Evolutionary conservation across 805 yeast genomes (phyloP).

Genomic region (Schizosaccharomyces lindneri): DNA sequence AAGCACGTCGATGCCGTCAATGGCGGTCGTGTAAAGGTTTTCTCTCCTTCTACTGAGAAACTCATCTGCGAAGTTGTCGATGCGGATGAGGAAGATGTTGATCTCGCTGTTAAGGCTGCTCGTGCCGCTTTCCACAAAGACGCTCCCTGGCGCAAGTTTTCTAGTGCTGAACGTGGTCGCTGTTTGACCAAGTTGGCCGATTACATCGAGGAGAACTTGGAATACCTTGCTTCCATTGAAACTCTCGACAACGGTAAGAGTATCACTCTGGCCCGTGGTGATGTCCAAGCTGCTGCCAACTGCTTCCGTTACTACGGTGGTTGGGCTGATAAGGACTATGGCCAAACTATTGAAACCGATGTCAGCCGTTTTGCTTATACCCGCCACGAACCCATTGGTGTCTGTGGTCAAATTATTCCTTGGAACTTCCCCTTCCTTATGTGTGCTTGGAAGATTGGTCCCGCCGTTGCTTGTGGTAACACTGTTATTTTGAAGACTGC

Average conservation of each 20-base stretch:
- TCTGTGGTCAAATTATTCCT: slow-evolving; percentile 86
- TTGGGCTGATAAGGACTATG: slow-evolving; percentile 69
- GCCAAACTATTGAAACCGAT: slow-evolving; percentile 55
- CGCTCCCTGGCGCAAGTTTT: slow-evolving; percentile 38
- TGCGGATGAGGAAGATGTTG: slow-evolving; percentile 58
- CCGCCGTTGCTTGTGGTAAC: slow-evolving; percentile 80
- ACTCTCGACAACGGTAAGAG: slow-evolving; percentile 80
- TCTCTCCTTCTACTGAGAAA: slow-evolving; percentile 23
- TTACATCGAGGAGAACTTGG: slow-evolving; percentile 44
- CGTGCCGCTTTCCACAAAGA: slow-evolving; percentile 35
- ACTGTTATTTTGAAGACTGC: slow-evolving; percentile 73
- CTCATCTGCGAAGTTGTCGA: slow-evolving; percentile 43
- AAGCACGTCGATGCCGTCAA: slow-evolving; percentile 33
- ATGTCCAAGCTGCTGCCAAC: slow-evolving; percentile 41
- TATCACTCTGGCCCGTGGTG: slow-evolving; percentile 32
- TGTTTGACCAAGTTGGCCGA: slow-evolving; percentile 52
- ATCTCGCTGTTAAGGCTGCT: slow-evolving; percentile 70
- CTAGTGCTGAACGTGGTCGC: slow-evolving; percentile 42
- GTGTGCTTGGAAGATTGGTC: slow-evolving; percentile 89
- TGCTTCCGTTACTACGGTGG: slow-evolving; percentile 74
- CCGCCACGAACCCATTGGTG: slow-evolving; percentile 78
- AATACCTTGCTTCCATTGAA: slow-evolving; percentile 55
- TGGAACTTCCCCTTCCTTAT: slow-evolving; percentile 92
- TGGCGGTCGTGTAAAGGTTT: slow-evolving; percentile 34
- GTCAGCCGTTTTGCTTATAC: slow-evolving; percentile 49